Evolutionary conservation across 2,329 filamentous ascomycete genomes (phyloP).

Genomic region (Diaporthe sp.): DNA sequence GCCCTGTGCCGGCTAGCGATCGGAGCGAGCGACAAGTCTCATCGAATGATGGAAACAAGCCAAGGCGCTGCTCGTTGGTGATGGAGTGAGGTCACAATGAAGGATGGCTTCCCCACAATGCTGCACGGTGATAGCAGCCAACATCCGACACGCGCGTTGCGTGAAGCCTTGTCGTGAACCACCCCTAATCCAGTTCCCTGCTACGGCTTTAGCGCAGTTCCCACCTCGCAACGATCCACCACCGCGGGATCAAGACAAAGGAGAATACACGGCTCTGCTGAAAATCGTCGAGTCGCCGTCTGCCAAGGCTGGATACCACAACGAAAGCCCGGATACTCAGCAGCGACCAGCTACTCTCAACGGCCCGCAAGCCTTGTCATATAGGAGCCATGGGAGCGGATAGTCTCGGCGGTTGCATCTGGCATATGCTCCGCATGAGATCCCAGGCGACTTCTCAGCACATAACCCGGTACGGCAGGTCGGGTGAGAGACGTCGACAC

Average conservation of each 20-base stretch:
- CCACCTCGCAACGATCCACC: constrained; percentile 11
- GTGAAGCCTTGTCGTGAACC: constrained; percentile 3
- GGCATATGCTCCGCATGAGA: neutral
- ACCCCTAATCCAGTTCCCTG: neutral
- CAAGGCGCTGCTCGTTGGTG: constrained; percentile 13
- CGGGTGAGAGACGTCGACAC: neutral
- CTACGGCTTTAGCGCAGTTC: neutral
- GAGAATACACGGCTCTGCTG: neutral
- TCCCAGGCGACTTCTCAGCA: neutral
- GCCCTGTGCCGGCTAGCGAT: neutral
- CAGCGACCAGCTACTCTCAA: neutral
- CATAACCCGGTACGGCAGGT: neutral
- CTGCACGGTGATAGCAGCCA: constrained; percentile 20
- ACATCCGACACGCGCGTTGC: neutral
- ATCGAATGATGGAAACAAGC: constrained; percentile 28
- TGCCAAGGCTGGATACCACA: neutral
- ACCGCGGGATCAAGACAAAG: neutral
- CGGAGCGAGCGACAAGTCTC: constrained; percentile 8
- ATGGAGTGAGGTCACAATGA: neutral
- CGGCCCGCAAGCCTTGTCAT: neutral
- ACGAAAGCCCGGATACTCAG: neutral
- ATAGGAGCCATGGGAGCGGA: neutral
- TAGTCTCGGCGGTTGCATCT: neutral
- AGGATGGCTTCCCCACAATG: constrained; percentile 11
- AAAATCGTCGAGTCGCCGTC: neutral